Percentiles rank a stretch among this genome's conserved stretches.
Evolutionary conservation across 1,139 yeast genomes (phyloP).

Genomic region (Yamadazyma spencermartinsiae): DNA sequence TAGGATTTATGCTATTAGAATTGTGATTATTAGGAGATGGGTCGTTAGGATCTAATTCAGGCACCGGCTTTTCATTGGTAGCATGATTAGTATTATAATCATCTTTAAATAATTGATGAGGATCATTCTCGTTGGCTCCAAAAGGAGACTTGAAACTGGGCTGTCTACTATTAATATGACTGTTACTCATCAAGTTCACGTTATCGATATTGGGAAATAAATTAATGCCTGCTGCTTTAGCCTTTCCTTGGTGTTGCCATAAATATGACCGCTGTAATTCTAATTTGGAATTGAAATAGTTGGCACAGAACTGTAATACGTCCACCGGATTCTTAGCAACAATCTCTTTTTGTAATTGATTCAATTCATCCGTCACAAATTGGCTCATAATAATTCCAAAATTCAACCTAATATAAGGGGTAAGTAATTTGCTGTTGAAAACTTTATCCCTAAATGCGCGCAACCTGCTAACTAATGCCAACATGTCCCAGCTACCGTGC

Average conservation of each 20-base stretch:
- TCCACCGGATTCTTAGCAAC: constrained; percentile 64
- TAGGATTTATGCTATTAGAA: not conserved
- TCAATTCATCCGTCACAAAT: constrained; percentile 48
- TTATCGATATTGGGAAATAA: constrained; percentile 45
- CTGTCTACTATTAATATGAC: constrained; percentile 35
- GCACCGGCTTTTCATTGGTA: constrained; percentile 20
- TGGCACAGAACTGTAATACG: constrained; percentile 72
- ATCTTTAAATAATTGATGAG: constrained; percentile 52
- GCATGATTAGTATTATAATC: constrained; percentile 42
- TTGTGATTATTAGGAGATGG: constrained; percentile 14
- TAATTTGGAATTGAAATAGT: constrained; percentile 62
- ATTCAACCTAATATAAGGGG: not conserved
- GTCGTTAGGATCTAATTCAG: constrained; percentile 24
- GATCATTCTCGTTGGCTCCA: constrained; percentile 54
- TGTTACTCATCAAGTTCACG: constrained; percentile 25
- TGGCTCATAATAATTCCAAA: not conserved
- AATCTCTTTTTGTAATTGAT: constrained; percentile 63
- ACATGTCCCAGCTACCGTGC: too few relatives aligned
- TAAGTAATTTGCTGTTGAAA: not conserved
- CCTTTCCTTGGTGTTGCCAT: constrained; percentile 54
- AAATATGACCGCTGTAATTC: constrained; percentile 59
- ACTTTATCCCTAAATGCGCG: not conserved
- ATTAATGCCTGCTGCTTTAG: constrained; percentile 53
- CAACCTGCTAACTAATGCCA: too few relatives aligned
- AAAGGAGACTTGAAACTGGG: constrained; percentile 67